Conservation (phyloP, 495 filamentous ascomycete species). For the Penicillium arizonense region DNA sequence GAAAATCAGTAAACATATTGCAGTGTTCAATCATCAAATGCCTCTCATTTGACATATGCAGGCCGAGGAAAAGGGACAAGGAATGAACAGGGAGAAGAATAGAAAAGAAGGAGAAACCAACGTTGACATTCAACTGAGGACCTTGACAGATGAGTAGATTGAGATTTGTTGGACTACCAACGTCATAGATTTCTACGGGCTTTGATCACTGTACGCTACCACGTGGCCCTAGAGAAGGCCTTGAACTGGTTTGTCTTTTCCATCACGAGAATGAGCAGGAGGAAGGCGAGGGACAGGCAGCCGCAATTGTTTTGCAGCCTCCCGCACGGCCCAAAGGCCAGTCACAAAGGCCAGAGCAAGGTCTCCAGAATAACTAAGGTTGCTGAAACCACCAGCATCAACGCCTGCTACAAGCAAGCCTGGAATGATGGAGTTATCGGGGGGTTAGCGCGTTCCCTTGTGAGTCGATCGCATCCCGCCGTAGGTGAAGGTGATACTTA, state of each 20-base stretch:
- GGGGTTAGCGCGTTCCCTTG: slow-evolving; percentile 20
- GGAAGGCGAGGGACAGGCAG: slow-evolving; percentile 21
- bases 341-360: slow-evolving; percentile 27
- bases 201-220: no score
- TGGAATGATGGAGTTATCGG: slow-evolving; percentile 15
- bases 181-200: no score
- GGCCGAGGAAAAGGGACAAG: no score
- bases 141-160: neutral
- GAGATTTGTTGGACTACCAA: neutral
- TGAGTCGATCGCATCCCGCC: slow-evolving; percentile 22
- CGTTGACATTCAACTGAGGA: slow-evolving; percentile 2
- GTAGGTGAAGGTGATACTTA: slow-evolving; percentile 28
- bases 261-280: slow-evolving; percentile 14
- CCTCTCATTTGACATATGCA: no score
- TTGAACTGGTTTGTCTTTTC: slow-evolving; percentile 4
- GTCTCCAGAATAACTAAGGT: slow-evolving; percentile 23
- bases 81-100: neutral
- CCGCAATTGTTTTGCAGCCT: slow-evolving; percentile 11
- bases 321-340: slow-evolving; percentile 23
- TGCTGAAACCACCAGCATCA: slow-evolving; percentile 26
- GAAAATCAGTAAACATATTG: no score
- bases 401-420: slow-evolving; percentile 24
- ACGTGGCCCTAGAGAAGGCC: slow-evolving; percentile 4
- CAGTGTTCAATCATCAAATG: no score
- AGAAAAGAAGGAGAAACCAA: neutral